phyloP scores from a whole-genome alignment of 2,329 filamentous ascomycete genomes.

The Plectosphaerella plurivora region DNA sequence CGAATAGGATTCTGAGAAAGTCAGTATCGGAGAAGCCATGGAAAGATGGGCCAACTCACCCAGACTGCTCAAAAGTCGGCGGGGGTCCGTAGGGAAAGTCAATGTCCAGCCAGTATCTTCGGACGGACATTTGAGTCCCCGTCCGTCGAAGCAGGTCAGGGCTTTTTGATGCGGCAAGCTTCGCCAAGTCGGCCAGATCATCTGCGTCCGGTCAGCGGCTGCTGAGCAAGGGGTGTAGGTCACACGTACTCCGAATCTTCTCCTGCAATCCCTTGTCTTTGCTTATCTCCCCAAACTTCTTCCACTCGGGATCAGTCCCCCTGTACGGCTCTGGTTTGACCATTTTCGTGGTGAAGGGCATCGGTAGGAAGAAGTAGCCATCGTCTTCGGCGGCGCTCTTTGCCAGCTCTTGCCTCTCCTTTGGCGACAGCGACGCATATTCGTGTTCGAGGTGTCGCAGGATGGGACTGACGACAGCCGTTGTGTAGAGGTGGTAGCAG shows the following conservation, averaged over 20 bases:
- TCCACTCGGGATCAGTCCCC: slow-evolving; percentile 59
- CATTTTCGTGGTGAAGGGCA: slow-evolving; percentile 52
- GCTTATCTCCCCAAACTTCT: slow-evolving; percentile 54
- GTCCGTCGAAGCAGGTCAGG: slow-evolving; percentile 35
- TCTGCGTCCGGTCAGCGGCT: slow-evolving; percentile 27
- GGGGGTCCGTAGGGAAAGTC: slow-evolving; percentile 56
- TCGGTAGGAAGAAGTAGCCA: slow-evolving; percentile 53
- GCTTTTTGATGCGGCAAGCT: slow-evolving; percentile 35
- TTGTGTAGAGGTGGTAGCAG: slow-evolving; percentile 38
- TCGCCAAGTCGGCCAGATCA: slow-evolving; percentile 38
- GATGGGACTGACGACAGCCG: slow-evolving; percentile 41
- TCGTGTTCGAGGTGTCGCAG: slow-evolving; percentile 36
- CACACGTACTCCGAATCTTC: slow-evolving; percentile 26
- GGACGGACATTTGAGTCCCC: slow-evolving; percentile 44
- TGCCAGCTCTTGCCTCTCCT: slow-evolving; percentile 36
- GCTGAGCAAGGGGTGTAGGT: slow-evolving; percentile 7
- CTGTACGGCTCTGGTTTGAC: slow-evolving; percentile 47
- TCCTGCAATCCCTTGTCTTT: slow-evolving; percentile 43
- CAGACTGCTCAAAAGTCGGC: slow-evolving; percentile 53
- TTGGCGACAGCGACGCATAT: slow-evolving; percentile 34
- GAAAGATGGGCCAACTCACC: slow-evolving; percentile 38
- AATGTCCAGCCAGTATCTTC: slow-evolving; percentile 55
- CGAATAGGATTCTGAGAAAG: slow-evolving; percentile 40
- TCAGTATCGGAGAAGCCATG: neutral
- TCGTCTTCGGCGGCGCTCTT: slow-evolving; percentile 35